Percentiles rank a stretch among this genome's conserved stretches.
Evolutionary conservation across 108 stramenopile species (phyloP).

Genomic region (Nannochloropsis gaditana): DNA sequence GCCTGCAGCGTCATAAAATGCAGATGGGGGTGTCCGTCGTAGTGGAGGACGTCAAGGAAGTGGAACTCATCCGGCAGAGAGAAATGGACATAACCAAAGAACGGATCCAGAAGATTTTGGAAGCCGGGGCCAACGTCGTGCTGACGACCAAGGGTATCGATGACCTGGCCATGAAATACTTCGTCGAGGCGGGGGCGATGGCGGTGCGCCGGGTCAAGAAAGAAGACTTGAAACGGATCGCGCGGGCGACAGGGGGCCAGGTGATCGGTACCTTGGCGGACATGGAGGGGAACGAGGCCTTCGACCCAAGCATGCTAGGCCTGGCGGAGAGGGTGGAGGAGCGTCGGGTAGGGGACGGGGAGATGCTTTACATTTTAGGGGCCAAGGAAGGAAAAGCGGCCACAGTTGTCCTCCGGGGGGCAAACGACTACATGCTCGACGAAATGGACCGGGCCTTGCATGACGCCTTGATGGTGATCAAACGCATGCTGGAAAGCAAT

Average conservation of each 20-base stretch:
- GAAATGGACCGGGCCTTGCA: slow-evolving; percentile 98
- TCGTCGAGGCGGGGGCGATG: slow-evolving; percentile 95
- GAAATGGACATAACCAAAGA: slow-evolving; percentile 99
- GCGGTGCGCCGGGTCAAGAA: slow-evolving; percentile 86
- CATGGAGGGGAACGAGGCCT: slow-evolving; percentile 92
- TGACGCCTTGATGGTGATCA: slow-evolving; percentile 93
- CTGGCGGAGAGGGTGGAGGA: slow-evolving; percentile 76
- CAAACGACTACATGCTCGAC: slow-evolving; percentile 99
- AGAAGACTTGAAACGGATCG: slow-evolving; percentile 94
- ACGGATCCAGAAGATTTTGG: slow-evolving; percentile 92
- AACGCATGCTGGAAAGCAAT: slow-evolving; percentile 94
- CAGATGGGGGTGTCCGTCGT: slow-evolving; percentile 87
- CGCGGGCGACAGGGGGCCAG: slow-evolving; percentile 85
- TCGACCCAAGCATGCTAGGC: slow-evolving; percentile 83
- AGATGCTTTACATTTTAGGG: slow-evolving; percentile 88
- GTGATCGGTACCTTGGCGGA: slow-evolving; percentile 95
- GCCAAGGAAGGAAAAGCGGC: slow-evolving; percentile 75
- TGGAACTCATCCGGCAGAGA: slow-evolving; percentile 91
- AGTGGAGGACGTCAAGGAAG: slow-evolving; percentile 57
- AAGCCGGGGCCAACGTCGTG: slow-evolving; percentile 91
- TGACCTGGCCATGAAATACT: slow-evolving; percentile 98
- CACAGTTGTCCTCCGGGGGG: slow-evolving; percentile 94
- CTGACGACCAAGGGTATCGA: slow-evolving; percentile 99
- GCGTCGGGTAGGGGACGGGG: slow-evolving; percentile 89
- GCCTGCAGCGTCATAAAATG: slow-evolving; percentile 96